These are phyloP conservation scores for Paecilomyces variotii DNA, from an alignment of 2,329 filamentous ascomycete genomes.

Conservation along the genomic window DNA sequence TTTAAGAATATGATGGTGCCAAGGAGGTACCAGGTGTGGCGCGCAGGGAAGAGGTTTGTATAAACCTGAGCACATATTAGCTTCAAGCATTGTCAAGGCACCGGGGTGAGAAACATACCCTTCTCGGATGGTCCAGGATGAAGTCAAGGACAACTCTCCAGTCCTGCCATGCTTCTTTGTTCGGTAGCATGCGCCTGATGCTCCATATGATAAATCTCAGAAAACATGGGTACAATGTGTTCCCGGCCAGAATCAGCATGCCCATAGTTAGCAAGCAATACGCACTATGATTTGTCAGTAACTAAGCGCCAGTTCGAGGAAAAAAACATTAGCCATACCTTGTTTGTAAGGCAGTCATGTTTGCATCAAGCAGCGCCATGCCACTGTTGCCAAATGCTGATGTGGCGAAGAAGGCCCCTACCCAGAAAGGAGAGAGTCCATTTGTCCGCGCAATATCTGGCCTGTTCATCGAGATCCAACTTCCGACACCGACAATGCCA, in stretches of 20 bases:
- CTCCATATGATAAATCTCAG: conserved; percentile 53
- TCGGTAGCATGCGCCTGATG: conserved; percentile 25
- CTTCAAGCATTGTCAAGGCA: not conserved
- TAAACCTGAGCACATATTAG: conserved; percentile 9
- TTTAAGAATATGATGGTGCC: conserved; percentile 55
- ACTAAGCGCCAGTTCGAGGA: not conserved
- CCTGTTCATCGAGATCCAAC: conserved; percentile 38
- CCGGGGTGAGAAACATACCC: conserved; percentile 6
- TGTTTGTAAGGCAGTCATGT: conserved; percentile 42
- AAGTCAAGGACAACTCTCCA: conserved; percentile 27
- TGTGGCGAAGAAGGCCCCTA: conserved; percentile 43
- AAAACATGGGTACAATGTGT: conserved; percentile 59
- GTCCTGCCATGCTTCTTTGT: conserved; percentile 16
- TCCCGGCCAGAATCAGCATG: conserved; percentile 54
- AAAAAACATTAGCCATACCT: conserved; percentile 11
- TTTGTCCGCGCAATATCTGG: conserved; percentile 34
- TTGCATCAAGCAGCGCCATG: conserved; percentile 46
- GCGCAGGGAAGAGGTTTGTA: conserved; percentile 50
- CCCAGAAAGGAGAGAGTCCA: conserved; percentile 44
- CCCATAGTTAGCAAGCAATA: conserved; percentile 44
- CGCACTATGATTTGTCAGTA: conserved; percentile 16
- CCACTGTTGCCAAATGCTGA: conserved; percentile 50
- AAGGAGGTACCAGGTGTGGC: conserved; percentile 59
- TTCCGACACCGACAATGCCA: conserved; percentile 39
- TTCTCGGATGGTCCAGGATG: conserved; percentile 26